phyloP scores from a whole-genome alignment of 2,329 filamentous ascomycete species.

The Ceratocystis destructans region DNA sequence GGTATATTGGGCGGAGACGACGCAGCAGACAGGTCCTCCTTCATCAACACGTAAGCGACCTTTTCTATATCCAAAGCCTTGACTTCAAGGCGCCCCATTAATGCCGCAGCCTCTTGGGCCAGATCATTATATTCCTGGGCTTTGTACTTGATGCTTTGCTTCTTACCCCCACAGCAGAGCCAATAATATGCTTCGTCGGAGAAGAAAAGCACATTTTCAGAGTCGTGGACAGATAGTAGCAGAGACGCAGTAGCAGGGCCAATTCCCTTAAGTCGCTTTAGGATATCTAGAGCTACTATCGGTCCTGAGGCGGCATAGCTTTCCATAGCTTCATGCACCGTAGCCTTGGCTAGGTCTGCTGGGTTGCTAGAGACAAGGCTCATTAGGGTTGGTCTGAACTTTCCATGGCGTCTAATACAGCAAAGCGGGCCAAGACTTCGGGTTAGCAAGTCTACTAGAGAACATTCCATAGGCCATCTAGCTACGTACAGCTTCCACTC shows the following conservation, averaged over 20 bases:
- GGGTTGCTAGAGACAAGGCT: slow-evolving; percentile 49
- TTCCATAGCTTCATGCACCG: slow-evolving; percentile 39
- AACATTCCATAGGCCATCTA: background rate
- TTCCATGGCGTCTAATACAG: slow-evolving; percentile 41
- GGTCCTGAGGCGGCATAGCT: slow-evolving; percentile 30
- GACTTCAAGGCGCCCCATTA: slow-evolving; percentile 39
- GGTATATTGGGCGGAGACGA: background rate
- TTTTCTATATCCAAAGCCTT: slow-evolving; percentile 52
- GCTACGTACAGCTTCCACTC: slow-evolving; percentile 56
- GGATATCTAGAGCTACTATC: slow-evolving; percentile 37
- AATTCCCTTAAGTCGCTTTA: slow-evolving; percentile 55
- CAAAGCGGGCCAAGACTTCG: background rate
- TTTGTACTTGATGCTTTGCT: slow-evolving; percentile 51
- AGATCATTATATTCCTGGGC: slow-evolving; percentile 53
- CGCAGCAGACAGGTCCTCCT: background rate
- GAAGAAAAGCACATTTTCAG: slow-evolving; percentile 54
- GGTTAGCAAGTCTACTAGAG: background rate
- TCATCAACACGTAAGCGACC: slow-evolving; percentile 47
- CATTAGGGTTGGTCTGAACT: slow-evolving; percentile 47
- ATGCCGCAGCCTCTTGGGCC: slow-evolving; percentile 29
- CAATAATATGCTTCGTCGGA: slow-evolving; percentile 68
- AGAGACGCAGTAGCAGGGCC: slow-evolving; percentile 70
- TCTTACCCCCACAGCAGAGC: slow-evolving; percentile 44
- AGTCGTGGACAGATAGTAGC: slow-evolving; percentile 51
- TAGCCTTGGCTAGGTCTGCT: slow-evolving; percentile 30